phyloP scores from a whole-genome alignment of 768 basidiomycete genomes.

The Rhodotorula toruloides region DNA sequence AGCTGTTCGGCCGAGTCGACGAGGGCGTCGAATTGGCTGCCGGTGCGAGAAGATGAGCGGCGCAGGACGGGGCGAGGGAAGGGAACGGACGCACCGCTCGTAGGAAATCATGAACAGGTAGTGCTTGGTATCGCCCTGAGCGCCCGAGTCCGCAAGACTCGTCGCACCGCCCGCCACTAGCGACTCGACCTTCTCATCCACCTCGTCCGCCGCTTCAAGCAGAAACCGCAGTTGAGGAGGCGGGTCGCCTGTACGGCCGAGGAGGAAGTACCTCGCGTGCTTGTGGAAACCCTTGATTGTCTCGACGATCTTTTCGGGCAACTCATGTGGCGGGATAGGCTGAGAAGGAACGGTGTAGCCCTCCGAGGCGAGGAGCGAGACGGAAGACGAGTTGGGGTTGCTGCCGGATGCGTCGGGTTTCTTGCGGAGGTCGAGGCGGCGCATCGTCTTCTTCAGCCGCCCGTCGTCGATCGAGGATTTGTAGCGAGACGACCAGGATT shows the following conservation, averaged over 20 bases:
- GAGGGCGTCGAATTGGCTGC: slow-evolving; percentile 9
- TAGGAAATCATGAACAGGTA: too few relatives aligned
- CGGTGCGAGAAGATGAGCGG: slow-evolving; percentile 27
- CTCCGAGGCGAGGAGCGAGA: neutral
- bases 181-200: neutral
- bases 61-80: neutral
- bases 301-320: slow-evolving; percentile 11
- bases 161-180: neutral
- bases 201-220: slow-evolving; percentile 7
- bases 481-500: slow-evolving; percentile 64
- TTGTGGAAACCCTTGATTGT: slow-evolving; percentile 14
- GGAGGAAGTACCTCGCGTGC: slow-evolving; percentile 27
- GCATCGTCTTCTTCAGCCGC: neutral
- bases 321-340: neutral
- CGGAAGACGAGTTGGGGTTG: neutral
- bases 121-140: slow-evolving; percentile 8
- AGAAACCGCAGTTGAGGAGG: neutral
- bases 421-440: neutral
- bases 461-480: slow-evolving; percentile 44
- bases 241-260: slow-evolving; percentile 14
- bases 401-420: neutral
- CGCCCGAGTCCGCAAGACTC: neutral
- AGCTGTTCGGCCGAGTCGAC: slow-evolving; percentile 22
- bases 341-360: too few relatives aligned
- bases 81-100: neutral